phyloP scores from a whole-genome alignment of 805 yeast genomes.

The Brettanomyces sp. region DNA sequence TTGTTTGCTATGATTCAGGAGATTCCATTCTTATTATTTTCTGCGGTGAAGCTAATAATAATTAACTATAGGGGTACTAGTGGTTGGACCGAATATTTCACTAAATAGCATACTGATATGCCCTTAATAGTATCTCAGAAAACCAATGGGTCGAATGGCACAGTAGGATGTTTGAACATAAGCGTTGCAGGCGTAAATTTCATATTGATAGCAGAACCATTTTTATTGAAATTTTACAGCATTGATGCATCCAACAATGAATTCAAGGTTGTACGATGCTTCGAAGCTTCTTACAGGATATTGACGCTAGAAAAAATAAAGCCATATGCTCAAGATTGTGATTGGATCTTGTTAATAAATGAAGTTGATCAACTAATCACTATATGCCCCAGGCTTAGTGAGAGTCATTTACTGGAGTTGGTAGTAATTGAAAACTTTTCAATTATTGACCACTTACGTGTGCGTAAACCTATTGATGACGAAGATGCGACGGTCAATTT shows the following conservation, averaged over 20 bases:
- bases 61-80: too few relatives aligned
- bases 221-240: background rate
- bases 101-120: too few relatives aligned
- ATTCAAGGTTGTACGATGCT: background rate
- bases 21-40: too few relatives aligned
- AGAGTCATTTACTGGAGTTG: slow-evolving; percentile 1
- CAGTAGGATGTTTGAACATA: too few relatives aligned
- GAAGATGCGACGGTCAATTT: background rate
- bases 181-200: too few relatives aligned
- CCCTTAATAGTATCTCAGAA: too few relatives aligned
- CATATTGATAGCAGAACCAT: background rate
- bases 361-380: slow-evolving; percentile 14
- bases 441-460: slow-evolving; percentile 5
- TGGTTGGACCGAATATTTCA: too few relatives aligned
- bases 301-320: slow-evolving; percentile 12
- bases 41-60: too few relatives aligned
- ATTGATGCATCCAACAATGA: background rate
- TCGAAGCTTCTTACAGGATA: slow-evolving; percentile 4
- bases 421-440: slow-evolving; percentile 10
- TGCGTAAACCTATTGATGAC: background rate
- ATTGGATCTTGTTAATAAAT: slow-evolving; percentile 18
- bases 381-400: slow-evolving; percentile 3
- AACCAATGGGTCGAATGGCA: too few relatives aligned
- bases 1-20: background rate
- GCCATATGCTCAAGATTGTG: slow-evolving; percentile 9